phyloP scores from a whole-genome alignment of 768 basidiomycete species.

The Boletus huronensis region DNA sequence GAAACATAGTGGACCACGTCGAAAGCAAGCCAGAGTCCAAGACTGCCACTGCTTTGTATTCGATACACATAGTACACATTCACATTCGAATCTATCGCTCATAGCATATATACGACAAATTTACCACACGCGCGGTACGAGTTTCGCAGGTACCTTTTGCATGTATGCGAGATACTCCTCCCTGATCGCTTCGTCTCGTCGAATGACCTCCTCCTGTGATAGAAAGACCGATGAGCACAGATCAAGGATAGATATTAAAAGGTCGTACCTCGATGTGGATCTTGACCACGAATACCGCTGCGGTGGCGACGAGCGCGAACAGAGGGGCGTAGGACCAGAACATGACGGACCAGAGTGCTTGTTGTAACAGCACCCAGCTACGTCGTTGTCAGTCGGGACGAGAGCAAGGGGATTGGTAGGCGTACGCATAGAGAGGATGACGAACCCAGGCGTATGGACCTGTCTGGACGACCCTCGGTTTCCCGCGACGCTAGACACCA shows the following conservation, averaged over 20 bases:
- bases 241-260: too few relatives aligned
- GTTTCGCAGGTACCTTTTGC: constrained; percentile 10
- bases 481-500: constrained; percentile 9
- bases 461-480: constrained; percentile 8
- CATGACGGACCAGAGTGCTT: neutral
- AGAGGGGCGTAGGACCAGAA: constrained; percentile 13
- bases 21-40: too few relatives aligned
- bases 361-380: neutral
- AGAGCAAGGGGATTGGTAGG: neutral
- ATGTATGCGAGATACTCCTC: constrained; percentile 12
- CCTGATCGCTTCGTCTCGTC: neutral
- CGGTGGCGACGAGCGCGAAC: neutral
- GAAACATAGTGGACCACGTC: too few relatives aligned
- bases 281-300: neutral
- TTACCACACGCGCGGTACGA: constrained; percentile 12
- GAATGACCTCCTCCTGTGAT: constrained; percentile 6
- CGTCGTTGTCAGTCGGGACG: neutral
- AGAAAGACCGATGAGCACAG: neutral
- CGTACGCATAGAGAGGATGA: constrained; percentile 14
- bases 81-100: too few relatives aligned
- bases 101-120: neutral
- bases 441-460: constrained; percentile 15
- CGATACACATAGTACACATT: too few relatives aligned
- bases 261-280: constrained; percentile 6
- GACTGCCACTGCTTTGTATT: too few relatives aligned